These are phyloP conservation scores for Sugiyamaella floridensis DNA, from an alignment of 805 yeast genomes.

Conservation along the genomic window DNA sequence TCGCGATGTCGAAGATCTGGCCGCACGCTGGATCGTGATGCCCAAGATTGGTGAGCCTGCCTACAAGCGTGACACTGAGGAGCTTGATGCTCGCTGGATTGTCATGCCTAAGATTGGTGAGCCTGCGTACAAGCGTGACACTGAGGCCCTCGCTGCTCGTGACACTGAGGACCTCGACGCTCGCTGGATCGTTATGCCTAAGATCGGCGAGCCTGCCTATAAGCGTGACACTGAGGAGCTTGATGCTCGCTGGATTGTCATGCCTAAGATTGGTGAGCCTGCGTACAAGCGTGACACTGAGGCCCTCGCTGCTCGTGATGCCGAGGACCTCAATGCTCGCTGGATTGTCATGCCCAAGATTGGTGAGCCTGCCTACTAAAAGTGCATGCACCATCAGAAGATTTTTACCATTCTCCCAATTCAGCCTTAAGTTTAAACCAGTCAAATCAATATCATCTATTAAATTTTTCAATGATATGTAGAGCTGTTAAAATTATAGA, in stretches of 20 bases:
- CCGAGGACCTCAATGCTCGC: constrained; percentile 5
- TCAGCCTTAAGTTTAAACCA: no score
- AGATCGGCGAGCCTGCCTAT: constrained; percentile 3
- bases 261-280: constrained; percentile 5
- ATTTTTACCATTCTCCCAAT: no score
- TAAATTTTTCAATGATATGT: no score
- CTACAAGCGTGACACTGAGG: constrained; percentile 5
- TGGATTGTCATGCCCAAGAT: background rate
- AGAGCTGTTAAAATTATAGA: no score
- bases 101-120: constrained; percentile 2
- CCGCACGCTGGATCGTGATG: background rate
- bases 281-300: constrained; percentile 1
- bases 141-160: constrained; percentile 1
- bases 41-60: constrained; percentile 7
- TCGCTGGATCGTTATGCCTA: background rate
- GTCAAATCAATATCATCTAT: no score
- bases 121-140: constrained; percentile 1
- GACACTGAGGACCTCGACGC: constrained; percentile 7
- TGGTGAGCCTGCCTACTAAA: constrained; percentile 4
- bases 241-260: background rate
- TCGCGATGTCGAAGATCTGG: constrained; percentile 2
- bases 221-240: constrained; percentile 4
- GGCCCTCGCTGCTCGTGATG: background rate
- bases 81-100: constrained; percentile 5
- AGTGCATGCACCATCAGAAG: no score